Base-by-base conservation (phyloP, 805 yeast species). In the Candida xiaguanensis region DNA sequence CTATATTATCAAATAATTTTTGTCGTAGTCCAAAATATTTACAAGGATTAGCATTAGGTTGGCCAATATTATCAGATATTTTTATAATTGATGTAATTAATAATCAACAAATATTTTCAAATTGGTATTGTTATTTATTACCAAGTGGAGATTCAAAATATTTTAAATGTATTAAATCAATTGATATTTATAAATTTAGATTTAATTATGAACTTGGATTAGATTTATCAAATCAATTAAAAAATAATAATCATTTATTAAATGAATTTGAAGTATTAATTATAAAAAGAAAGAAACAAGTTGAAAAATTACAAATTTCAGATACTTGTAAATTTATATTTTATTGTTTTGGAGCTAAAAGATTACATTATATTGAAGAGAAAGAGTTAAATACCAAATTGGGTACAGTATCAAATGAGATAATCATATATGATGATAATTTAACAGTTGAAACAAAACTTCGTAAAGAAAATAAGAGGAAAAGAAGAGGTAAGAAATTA, bases 11-110 rank as follows among this genome's bases (percentile, higher is more conserved):
- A 0, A 72, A 71, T 27, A 69, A 68, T 22, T 72, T 74, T 41
- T 67, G 76, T 14, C 64, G 96, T 26, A 85, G 89, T 34, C 70
- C 80, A 7, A 89, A 88, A 52, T 89, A 83, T 54, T 55, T 89
- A 8, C 93, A 86, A 51, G 78, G 83, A 2, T 56, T 88, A 13
- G 85, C 91, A 0, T 53, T 88, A 31, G 90, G 91, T 2, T 88
- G 95, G 95, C 97, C 97, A 2, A 73, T 85, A 14, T 52, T 89
- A 22, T 79, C 86, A 2, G 72, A 74, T 40, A 53, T 59, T 7
- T 88, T 74, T 47, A 63, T 87, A 3, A 53, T 57, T 5, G 82
- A 80, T 42, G 71, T 82, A 40, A 49, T 75, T 2, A 46, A 52
- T 1, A 27, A 33, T 19, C 8, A 5, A 6, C 36, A 31, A 20